These are phyloP conservation scores for Rhizodiscina lignyota DNA, from an alignment of 495 filamentous ascomycete genomes.

Conservation along the genomic window DNA sequence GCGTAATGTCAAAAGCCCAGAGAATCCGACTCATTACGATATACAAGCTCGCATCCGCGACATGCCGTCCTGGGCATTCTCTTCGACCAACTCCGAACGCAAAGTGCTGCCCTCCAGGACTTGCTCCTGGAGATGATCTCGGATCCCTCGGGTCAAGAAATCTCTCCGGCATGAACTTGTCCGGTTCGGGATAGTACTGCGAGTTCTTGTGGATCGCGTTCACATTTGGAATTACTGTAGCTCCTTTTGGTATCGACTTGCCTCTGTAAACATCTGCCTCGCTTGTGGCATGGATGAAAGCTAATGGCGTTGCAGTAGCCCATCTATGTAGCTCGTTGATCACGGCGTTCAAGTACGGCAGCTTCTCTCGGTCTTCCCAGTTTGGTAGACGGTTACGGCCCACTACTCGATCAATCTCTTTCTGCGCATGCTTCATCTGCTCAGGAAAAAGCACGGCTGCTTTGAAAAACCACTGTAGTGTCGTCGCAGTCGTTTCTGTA, in stretches of 20 bases:
- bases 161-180: constrained; percentile 10
- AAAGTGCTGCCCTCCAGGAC: too few species aligned
- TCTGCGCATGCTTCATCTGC: constrained; percentile 35
- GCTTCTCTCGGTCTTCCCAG: constrained; percentile 16
- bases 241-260: constrained; percentile 6
- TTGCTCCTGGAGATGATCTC: too few species aligned
- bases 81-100: constrained; percentile 11
- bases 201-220: constrained; percentile 11
- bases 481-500: constrained; percentile 34
- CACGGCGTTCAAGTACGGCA: constrained; percentile 29
- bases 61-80: constrained; percentile 10
- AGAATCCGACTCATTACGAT: constrained; percentile 9
- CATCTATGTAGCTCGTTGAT: constrained; percentile 30
- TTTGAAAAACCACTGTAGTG: constrained; percentile 25
- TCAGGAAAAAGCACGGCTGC: constrained; percentile 32
- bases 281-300: constrained; percentile 35
- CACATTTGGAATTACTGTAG: constrained; percentile 3
- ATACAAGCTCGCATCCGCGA: constrained; percentile 11
- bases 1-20: constrained; percentile 11
- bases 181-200: constrained; percentile 6
- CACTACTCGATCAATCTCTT: constrained; percentile 38
- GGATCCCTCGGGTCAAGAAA: constrained; percentile 12
- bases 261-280: constrained; percentile 27
- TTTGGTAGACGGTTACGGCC: constrained; percentile 21
- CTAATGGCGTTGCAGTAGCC: constrained; percentile 27